A percentile compares a stretch with the other conserved stretches of the same genome.
Evolutionary conservation across 176 grass and related monocot genomes (phyloP).

Genomic region (Carex cristatella): DNA sequence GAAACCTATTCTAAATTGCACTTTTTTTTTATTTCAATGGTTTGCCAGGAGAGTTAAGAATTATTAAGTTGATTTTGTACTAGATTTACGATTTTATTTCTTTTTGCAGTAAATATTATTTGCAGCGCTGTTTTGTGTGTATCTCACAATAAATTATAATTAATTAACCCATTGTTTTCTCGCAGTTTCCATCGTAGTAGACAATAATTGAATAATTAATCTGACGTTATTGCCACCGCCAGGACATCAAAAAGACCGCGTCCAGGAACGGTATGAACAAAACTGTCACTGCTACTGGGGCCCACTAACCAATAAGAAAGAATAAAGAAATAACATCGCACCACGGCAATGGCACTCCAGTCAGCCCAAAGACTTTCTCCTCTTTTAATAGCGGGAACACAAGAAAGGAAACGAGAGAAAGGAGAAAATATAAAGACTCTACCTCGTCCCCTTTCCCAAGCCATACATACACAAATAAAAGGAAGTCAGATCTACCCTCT

Average conservation of each 20-base stretch:
- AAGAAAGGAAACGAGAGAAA: background rate
- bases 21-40: too few species aligned
- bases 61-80: too few species aligned
- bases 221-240: too few species aligned
- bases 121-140: too few species aligned
- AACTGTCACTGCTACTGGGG: background rate
- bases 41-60: too few species aligned
- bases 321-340: background rate
- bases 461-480: background rate
- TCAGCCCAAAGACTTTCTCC: background rate
- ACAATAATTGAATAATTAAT: background rate
- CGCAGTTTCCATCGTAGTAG: too few species aligned
- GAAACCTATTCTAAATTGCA: too few species aligned
- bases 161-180: too few species aligned
- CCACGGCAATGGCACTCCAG: background rate
- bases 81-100: too few species aligned
- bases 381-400: slow-evolving; percentile 9
- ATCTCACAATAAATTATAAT: too few species aligned
- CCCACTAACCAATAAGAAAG: background rate
- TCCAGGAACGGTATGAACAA: background rate
- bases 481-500: slow-evolving; percentile 2
- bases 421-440: background rate
- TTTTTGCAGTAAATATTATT: too few species aligned
- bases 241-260: background rate
- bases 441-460: slow-evolving; percentile 15